These are phyloP conservation scores for Daldinia concentrica DNA, from an alignment of 495 filamentous ascomycete species.

Conservation along the genomic window DNA sequence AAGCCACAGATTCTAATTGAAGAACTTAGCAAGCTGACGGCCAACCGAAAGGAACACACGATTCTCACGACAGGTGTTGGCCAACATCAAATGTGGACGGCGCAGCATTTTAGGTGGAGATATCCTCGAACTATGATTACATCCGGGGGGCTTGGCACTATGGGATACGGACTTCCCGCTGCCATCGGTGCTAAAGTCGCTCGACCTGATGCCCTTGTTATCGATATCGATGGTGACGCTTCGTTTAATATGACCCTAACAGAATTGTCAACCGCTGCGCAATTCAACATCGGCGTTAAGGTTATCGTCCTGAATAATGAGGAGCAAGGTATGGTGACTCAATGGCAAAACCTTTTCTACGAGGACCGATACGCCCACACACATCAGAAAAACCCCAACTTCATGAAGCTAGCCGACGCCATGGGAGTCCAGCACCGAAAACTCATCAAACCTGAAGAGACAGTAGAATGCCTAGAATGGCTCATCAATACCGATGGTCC, in stretches of 20 bases:
- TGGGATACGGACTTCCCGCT: constrained; percentile 93
- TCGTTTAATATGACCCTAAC: constrained; percentile 98
- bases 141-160: constrained; percentile 91
- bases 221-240: constrained; percentile 95
- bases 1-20: constrained; percentile 90
- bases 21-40: constrained; percentile 78
- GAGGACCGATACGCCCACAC: constrained; percentile 91
- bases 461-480: constrained; percentile 84
- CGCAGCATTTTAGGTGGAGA: constrained; percentile 93
- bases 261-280: constrained; percentile 86
- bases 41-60: constrained; percentile 76
- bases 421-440: constrained; percentile 80
- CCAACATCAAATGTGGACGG: constrained; percentile 98
- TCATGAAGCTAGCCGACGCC: constrained; percentile 82
- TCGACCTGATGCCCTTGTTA: constrained; percentile 81
- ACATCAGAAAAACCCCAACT: constrained; percentile 89
- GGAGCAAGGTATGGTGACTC: constrained; percentile 96
- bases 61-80: constrained; percentile 92
- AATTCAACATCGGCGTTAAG: constrained; percentile 94
- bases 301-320: constrained; percentile 94
- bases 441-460: constrained; percentile 72
- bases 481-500: constrained; percentile 84
- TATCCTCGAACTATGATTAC: constrained; percentile 88
- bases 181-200: constrained; percentile 96
- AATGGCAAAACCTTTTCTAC: constrained; percentile 95